phyloP scores from a whole-genome alignment of 2,329 filamentous ascomycete species.

The Nemania sp. region DNA sequence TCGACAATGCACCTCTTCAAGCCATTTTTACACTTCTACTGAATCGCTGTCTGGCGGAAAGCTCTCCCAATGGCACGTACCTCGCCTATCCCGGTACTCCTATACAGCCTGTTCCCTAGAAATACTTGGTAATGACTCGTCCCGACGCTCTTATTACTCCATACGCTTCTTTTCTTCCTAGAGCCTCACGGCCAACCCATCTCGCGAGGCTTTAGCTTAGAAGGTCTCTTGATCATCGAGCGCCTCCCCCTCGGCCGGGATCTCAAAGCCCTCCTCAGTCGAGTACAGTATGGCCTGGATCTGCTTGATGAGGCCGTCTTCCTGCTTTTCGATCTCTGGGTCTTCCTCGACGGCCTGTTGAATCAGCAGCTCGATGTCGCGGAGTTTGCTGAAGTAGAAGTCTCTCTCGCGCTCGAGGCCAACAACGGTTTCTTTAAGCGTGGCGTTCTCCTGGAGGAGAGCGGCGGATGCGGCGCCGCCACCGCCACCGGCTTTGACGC shows the following conservation, averaged over 20 bases:
- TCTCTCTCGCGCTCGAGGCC: slow-evolving; percentile 95
- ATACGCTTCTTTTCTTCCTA: slow-evolving; percentile 12
- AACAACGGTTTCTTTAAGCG: slow-evolving; percentile 91
- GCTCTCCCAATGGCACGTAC: slow-evolving; percentile 2
- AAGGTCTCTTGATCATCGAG: slow-evolving; percentile 82
- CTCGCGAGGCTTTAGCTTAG: slow-evolving; percentile 40
- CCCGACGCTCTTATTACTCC: slow-evolving; percentile 30
- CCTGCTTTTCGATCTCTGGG: slow-evolving; percentile 90
- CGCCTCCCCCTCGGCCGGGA: slow-evolving; percentile 75
- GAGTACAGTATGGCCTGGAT: slow-evolving; percentile 98
- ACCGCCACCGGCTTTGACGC: slow-evolving; percentile 29
- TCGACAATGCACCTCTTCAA: neutral
- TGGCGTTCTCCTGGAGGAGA: slow-evolving; percentile 81
- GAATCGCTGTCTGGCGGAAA: neutral
- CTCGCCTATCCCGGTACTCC: neutral
- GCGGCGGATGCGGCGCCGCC: slow-evolving; percentile 67
- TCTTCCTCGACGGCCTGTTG: slow-evolving; percentile 93
- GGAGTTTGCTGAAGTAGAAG: slow-evolving; percentile 98
- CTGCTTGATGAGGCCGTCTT: slow-evolving; percentile 88
- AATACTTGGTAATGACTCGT: slow-evolving; percentile 28
- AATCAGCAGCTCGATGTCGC: slow-evolving; percentile 93
- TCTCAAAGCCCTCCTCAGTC: slow-evolving; percentile 91
- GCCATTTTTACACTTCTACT: neutral
- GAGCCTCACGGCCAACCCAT: neutral
- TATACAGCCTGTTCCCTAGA: slow-evolving; percentile 10